Percentiles rank a stretch among this genome's conserved stretches.
These are phyloP conservation scores for Chaetomiaceae sp. DNA, from an alignment of 2,329 filamentous ascomycete species.

Conservation along the genomic window DNA sequence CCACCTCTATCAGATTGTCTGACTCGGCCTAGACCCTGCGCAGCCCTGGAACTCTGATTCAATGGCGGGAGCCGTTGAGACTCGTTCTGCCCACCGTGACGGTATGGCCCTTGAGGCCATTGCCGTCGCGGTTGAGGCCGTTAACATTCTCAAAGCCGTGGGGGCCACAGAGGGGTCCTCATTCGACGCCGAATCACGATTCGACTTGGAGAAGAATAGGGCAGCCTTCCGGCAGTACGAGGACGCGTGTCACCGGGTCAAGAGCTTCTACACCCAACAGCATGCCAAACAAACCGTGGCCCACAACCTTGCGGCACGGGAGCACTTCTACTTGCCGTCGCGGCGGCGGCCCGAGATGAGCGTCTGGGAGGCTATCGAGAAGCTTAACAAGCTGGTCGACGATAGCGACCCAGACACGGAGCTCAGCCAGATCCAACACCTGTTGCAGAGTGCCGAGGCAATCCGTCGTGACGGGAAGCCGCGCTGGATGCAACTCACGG, in stretches of 20 bases:
- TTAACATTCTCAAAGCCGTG: slow-evolving; percentile 31
- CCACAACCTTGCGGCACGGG: slow-evolving; percentile 78
- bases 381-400: slow-evolving; percentile 85
- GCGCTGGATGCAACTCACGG: slow-evolving; percentile 75
- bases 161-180: neutral
- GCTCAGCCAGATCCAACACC: slow-evolving; percentile 83
- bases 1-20: too few species aligned
- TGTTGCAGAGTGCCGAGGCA: slow-evolving; percentile 83
- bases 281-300: slow-evolving; percentile 70
- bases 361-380: slow-evolving; percentile 89
- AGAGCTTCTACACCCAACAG: slow-evolving; percentile 76
- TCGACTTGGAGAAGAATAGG: slow-evolving; percentile 34
- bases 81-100: slow-evolving; percentile 15
- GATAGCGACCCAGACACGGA: slow-evolving; percentile 87
- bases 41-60: too few species aligned
- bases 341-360: slow-evolving; percentile 66
- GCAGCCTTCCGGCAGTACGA: slow-evolving; percentile 62
- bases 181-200: slow-evolving; percentile 22
- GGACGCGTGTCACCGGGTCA: slow-evolving; percentile 76
- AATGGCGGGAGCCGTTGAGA: slow-evolving; percentile 30
- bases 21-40: too few species aligned
- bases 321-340: slow-evolving; percentile 61
- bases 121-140: slow-evolving; percentile 33
- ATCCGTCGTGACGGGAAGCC: slow-evolving; percentile 81
- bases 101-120: slow-evolving; percentile 32